Base-by-base conservation (phyloP, 192 early-diverging fungal genomes). In the Spinellus fusiger region DNA sequence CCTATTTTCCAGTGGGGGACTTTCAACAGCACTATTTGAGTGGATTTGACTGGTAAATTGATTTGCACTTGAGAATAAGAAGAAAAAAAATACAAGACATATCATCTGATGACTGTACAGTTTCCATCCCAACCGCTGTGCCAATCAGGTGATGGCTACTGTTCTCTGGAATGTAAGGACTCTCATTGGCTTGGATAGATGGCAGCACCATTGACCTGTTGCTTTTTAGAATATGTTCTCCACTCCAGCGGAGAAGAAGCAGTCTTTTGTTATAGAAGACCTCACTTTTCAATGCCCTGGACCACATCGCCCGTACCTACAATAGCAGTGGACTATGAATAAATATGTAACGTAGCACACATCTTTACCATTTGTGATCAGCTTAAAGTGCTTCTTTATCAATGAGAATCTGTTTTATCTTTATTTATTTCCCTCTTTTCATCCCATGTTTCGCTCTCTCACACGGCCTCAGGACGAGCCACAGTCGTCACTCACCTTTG, bases 81-180 rank as follows among this genome's bases (percentile, higher is more conserved):
- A 58, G 13, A 26, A 54, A 44, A 47, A 28, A 61, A 50, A 35
- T 18, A 50, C 16, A 5, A 18, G 40, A 44, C 40, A 44, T n/a
- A 44, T 44, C 40, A 44, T 44, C 40, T 44, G 40, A 33, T 59
- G 2, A 37, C 22, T 46, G 37, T 65, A 63, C 52, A 80, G 79
- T 64, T 80, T 80, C 38, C 79, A 80, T 49, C 79, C 79, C n/a
- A 80, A 80, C 51, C 73, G 50, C n/a, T 80, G 79, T 28, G 79
- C 79, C 9, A 80, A 80, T 52, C 75, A 78, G 52, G 57, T 80
- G 4, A 80, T 80, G 79, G 73, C 79, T 6, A 74, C 74, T 5
- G 49, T 71, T 13, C n/a, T 77, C 20, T 80, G 79, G 79, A 80
- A 80, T 68, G 78, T 80, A 67, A 59, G 75, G 10, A 32, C 27